These are phyloP conservation scores for Gamsiella multidivaricata DNA, from an alignment of 192 early-diverging fungal species.

Conservation along the genomic window DNA sequence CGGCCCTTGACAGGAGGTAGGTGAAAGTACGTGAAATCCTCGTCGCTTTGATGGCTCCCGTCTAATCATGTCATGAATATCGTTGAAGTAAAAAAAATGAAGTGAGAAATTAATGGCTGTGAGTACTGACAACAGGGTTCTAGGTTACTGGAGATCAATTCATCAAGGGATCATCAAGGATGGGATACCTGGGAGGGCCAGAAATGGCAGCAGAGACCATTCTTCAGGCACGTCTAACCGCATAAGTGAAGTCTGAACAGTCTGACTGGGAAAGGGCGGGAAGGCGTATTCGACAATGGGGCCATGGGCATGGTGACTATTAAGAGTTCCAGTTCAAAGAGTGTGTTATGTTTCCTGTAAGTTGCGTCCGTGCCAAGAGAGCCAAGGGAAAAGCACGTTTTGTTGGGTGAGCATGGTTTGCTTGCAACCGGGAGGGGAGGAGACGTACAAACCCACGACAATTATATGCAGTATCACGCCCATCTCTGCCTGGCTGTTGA, in stretches of 20 bases:
- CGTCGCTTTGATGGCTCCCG: constrained; percentile 81
- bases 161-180: too few relatives aligned
- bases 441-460: constrained; percentile 49
- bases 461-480: constrained; percentile 51
- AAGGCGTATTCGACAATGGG: constrained; percentile 63
- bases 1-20: constrained; percentile 78
- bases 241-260: constrained; percentile 26
- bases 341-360: too few relatives aligned
- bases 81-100: neutral
- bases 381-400: too few relatives aligned
- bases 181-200: constrained; percentile 79
- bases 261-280: constrained; percentile 60
- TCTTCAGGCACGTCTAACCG: constrained; percentile 76
- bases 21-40: constrained; percentile 89
- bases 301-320: constrained; percentile 63
- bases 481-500: constrained; percentile 1
- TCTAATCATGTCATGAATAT: constrained; percentile 39
- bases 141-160: too few relatives aligned
- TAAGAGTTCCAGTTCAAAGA: too few relatives aligned
- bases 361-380: too few relatives aligned
- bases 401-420: neutral
- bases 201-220: constrained; percentile 85
- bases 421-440: neutral
- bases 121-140: too few relatives aligned
- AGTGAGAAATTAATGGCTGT: too few relatives aligned